Conservation (phyloP, 2,329 filamentous ascomycete species). For the Geosmithia flava region DNA sequence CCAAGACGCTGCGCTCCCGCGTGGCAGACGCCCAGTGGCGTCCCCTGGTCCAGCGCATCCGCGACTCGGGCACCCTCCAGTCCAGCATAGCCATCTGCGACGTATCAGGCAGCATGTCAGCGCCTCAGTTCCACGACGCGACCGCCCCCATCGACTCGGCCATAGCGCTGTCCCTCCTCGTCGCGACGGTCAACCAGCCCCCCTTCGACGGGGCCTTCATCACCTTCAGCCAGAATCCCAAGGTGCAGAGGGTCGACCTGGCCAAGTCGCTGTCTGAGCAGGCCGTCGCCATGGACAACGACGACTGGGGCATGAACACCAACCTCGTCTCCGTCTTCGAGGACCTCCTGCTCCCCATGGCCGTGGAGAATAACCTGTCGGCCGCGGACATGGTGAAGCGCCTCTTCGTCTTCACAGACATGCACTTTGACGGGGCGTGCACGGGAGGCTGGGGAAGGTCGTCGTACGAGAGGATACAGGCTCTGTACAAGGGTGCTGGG, state of each 20-base stretch:
- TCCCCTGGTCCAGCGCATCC: conserved; percentile 42
- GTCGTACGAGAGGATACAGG: conserved; percentile 36
- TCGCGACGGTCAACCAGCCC: conserved; percentile 32
- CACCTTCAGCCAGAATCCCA: conserved; percentile 32
- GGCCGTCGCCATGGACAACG: conserved; percentile 13
- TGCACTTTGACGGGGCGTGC: conserved; percentile 38
- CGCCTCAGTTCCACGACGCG: conserved; percentile 25
- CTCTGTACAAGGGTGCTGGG: conserved; percentile 29
- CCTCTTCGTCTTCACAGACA: conserved; percentile 48
- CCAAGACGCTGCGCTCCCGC: conserved; percentile 16
- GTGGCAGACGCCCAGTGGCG: conserved; percentile 42
- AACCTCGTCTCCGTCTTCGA: conserved; percentile 43
- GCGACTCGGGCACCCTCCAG: conserved; percentile 38
- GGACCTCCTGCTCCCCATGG: conserved; percentile 39
- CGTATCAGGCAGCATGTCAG: conserved; percentile 39
- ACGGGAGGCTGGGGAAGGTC: conserved; percentile 11
- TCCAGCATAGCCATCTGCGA: conserved; percentile 45
- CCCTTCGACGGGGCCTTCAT: conserved; percentile 44
- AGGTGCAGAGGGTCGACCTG: conserved; percentile 27
- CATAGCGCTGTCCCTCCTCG: conserved; percentile 42
- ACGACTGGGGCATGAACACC: conserved; percentile 30
- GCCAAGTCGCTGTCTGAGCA: conserved; percentile 26
- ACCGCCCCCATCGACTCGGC: conserved; percentile 38
- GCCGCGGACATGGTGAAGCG: conserved; percentile 48
- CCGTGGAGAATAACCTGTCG: conserved; percentile 31